phyloP scores from a whole-genome alignment of 495 filamentous ascomycete species.

The Annulohypoxylon maeteangense region DNA sequence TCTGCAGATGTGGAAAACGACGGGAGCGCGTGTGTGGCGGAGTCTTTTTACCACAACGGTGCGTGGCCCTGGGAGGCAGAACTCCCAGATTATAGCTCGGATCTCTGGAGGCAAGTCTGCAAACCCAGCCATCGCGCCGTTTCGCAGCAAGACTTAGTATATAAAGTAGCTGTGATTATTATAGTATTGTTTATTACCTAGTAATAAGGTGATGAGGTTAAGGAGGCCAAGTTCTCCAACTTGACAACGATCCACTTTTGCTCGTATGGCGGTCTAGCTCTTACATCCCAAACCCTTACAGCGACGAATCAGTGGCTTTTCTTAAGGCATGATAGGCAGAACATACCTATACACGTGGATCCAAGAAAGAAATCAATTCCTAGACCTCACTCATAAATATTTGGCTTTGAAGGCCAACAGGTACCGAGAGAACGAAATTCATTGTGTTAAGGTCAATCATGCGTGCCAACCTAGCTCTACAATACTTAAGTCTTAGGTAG shows the following conservation, averaged over 20 bases:
- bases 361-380: neutral
- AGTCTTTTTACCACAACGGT: neutral
- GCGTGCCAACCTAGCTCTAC: conserved; percentile 41
- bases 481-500: neutral
- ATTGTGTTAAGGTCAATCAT: conserved; percentile 61
- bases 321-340: neutral
- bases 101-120: conserved; percentile 6
- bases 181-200: neutral
- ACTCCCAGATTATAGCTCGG: conserved; percentile 3
- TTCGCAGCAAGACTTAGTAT: neutral
- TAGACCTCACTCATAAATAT: too few species aligned
- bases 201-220: too few species aligned
- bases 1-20: conserved; percentile 13
- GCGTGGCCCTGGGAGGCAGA: conserved; percentile 10
- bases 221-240: too few species aligned
- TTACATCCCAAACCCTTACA: too few species aligned
- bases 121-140: neutral
- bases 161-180: neutral
- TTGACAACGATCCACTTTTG: too few species aligned
- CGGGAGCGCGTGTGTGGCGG: conserved; percentile 3
- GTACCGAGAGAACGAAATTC: conserved; percentile 51
- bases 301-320: neutral
- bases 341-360: neutral
- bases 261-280: too few species aligned
- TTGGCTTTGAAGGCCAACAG: conserved; percentile 46